Base-by-base conservation (phyloP, 306 rosid species). In the Dryas drummondii region DNA sequence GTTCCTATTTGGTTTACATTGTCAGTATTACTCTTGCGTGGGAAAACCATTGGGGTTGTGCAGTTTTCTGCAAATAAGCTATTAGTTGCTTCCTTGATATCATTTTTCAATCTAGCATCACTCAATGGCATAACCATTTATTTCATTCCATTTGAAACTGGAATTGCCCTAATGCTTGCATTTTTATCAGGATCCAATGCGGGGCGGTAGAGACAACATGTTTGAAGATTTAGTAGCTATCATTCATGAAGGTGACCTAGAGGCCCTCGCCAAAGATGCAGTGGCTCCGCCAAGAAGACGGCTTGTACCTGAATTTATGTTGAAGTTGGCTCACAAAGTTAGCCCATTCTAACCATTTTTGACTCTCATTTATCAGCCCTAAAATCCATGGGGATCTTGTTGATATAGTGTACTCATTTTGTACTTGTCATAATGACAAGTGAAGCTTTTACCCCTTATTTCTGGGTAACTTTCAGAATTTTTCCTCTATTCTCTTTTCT, bases 291-390 rank as follows among this genome's bases (percentile, higher is more conserved):
- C 86, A 55, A 84, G 97, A 77, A 91, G 79, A 80, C 93, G 98
- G 55, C 97, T 94, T 44, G 96, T 94, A 16, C 98, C 97, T 1
- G 97, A 94, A 78, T 91, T 72, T 79, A 84, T 94, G 94, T 79
- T 94, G 86, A 85, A 84, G 55, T 79, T 94, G 81, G 98, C 98
- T 76, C 94, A 80, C 72, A 72, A 56, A 11, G 88, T 94, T 56
- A 94, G 98, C 83, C 98, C 97, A 41, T 94, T 94, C 84, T 94
- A 82, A 81, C 72, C 53, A 46, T 52, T 68, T 32, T 52, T 72
- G 65, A 55, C 44, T 53, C 1, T 59, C 76, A 72, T 60, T 9
- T 17, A 45, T 53, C 75, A 45, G 41, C 66, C 44, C 13, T 17
- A 32, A 52, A 54, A 15, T 12, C 12, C 6, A 9, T 6, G 44